Evolutionary conservation across 768 basidiomycete genomes (phyloP).

Genomic region (Mycena olivaceomarginata): DNA sequence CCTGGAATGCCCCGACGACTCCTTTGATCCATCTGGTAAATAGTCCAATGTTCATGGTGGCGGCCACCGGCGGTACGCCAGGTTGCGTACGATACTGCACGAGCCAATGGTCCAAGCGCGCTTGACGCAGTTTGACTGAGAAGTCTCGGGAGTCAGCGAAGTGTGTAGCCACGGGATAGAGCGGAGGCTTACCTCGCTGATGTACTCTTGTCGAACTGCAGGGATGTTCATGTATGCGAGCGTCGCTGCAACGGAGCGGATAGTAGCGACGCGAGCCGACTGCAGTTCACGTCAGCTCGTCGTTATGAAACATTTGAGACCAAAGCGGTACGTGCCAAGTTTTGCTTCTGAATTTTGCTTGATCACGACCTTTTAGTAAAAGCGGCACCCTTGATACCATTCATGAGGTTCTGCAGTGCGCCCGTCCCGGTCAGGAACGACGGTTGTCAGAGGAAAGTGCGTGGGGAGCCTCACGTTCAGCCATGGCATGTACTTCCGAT

Average conservation of each 20-base stretch:
- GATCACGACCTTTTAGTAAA: conserved; percentile 7
- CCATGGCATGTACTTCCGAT: conserved; percentile 14
- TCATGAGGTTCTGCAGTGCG: conserved; percentile 9
- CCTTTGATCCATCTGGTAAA: conserved; percentile 16
- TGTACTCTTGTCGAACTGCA: conserved; percentile 7
- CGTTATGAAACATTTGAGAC: conserved; percentile 3
- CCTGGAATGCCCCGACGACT: conserved; percentile 17
- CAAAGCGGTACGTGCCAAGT: conserved; percentile 14
- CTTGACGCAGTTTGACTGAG: conserved; percentile 10
- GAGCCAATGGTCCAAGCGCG: conserved; percentile 10
- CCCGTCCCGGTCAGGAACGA: conserved; percentile 8
- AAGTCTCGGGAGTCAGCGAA: conserved; percentile 7
- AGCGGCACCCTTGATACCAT: conserved; percentile 18
- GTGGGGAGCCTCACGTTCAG: conserved; percentile 18
- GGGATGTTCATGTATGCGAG: conserved; percentile 18
- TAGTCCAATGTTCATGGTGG: conserved; percentile 15
- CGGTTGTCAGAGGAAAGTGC: conserved; percentile 17
- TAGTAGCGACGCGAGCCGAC: conserved; percentile 15
- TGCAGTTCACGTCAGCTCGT: conserved; percentile 14
- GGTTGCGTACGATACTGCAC: conserved; percentile 11
- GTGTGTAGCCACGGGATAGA: conserved; percentile 9
- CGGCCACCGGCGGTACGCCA: conserved; percentile 11
- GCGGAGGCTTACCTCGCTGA: conserved; percentile 10
- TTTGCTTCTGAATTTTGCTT: conserved; percentile 17
- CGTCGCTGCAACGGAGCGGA: conserved; percentile 16